Conservation (phyloP, 129 eudicot species). For the Ambrosia artemisiifolia region DNA sequence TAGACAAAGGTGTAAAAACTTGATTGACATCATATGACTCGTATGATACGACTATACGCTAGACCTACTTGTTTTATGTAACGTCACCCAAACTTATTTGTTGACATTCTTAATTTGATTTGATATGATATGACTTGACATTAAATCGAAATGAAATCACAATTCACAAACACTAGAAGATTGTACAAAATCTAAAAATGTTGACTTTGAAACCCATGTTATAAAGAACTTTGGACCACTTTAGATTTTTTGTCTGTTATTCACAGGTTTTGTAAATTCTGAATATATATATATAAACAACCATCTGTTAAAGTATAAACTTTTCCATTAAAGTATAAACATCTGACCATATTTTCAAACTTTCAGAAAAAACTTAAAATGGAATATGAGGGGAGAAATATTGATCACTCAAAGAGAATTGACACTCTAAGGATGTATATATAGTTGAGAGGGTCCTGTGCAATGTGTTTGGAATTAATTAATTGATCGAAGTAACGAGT, state of each 20-base stretch:
- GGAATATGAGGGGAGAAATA: background rate
- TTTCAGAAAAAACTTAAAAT: background rate
- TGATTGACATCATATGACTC: too few species aligned
- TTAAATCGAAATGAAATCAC: background rate
- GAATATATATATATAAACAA: background rate
- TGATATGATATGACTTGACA: slow-evolving; percentile 3
- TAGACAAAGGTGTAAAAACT: too few species aligned
- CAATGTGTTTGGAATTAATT: too few species aligned
- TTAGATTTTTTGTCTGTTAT: background rate
- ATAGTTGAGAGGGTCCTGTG: too few species aligned
- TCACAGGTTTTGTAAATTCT: background rate
- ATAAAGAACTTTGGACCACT: background rate
- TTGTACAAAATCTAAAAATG: background rate
- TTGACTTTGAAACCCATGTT: background rate
- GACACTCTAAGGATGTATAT: background rate
- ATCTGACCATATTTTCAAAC: background rate
- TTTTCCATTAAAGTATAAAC: background rate
- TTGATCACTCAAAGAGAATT: background rate
- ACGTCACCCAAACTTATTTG: background rate
- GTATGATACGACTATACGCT: too few species aligned
- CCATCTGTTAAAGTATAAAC: background rate
- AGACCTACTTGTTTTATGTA: too few species aligned
- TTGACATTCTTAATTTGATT: background rate
- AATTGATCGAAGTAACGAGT: too few species aligned
- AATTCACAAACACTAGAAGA: background rate